Conservation (phyloP, 2,329 filamentous ascomycete genomes). For the Nemania abortiva region DNA sequence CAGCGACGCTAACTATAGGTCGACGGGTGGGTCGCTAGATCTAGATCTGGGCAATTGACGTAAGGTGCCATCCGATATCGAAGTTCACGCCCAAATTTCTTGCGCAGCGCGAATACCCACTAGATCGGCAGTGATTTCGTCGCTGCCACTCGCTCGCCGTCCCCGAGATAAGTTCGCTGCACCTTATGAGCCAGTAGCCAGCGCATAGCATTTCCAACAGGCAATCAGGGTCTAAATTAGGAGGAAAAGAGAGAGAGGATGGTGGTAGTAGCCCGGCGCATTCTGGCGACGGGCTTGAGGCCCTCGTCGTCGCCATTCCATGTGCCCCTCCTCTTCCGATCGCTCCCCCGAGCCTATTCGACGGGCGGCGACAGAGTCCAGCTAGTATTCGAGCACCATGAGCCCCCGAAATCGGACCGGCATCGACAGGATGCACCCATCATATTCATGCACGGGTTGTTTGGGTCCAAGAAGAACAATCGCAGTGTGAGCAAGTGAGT, state of each 20-base stretch:
- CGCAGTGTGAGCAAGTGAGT: conserved; percentile 92
- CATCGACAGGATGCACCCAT: conserved; percentile 70
- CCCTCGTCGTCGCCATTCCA: conserved; percentile 11
- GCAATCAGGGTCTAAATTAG: background rate
- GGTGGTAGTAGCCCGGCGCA: conserved; percentile 25
- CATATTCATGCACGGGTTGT: conserved; percentile 90
- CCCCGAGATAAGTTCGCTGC: background rate
- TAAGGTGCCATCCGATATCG: conserved; percentile 32
- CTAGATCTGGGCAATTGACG: conserved; percentile 13
- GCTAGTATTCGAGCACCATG: conserved; percentile 76
- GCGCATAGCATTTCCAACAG: background rate
- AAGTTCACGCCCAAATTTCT: conserved; percentile 15
- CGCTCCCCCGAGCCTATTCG: conserved; percentile 33
- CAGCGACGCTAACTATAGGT: background rate
- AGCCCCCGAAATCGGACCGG: conserved; percentile 61
- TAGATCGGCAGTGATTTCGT: background rate
- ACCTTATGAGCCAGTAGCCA: too few relatives aligned
- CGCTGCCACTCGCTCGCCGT: background rate
- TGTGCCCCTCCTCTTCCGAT: conserved; percentile 21
- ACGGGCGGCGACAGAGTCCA: conserved; percentile 30
- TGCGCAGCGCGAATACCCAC: conserved; percentile 4
- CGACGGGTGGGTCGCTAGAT: background rate
- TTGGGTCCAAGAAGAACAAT: conserved; percentile 96
- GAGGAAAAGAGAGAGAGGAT: conserved; percentile 10
- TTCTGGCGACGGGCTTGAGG: conserved; percentile 21